A percentile compares a stretch with the other conserved stretches of the same genome.
Evolutionary conservation across 495 filamentous ascomycete species (phyloP).

Genomic region (Penicillium steckii): DNA sequence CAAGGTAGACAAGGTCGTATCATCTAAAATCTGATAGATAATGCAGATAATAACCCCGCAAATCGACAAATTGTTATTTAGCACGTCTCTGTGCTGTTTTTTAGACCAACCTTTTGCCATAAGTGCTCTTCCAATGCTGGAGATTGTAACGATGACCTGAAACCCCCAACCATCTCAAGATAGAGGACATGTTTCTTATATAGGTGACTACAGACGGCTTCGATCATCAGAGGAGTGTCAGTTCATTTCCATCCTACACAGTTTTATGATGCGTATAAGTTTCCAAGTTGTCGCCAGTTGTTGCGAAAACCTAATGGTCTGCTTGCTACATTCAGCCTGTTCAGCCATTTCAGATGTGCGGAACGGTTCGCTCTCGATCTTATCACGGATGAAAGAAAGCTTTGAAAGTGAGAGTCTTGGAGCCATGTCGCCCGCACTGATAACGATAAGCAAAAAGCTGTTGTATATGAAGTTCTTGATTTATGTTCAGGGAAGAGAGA

Average conservation of each 20-base stretch:
- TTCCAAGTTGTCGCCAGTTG: background rate
- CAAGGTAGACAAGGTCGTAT: background rate
- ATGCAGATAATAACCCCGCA: background rate
- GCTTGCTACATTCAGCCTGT: no score
- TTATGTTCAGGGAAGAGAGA: no score
- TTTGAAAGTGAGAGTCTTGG: no score
- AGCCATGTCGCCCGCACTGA: no score
- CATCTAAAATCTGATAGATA: background rate
- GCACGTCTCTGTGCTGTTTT: background rate
- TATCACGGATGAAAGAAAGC: no score
- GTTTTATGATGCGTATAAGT: background rate
- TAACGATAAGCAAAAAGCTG: no score
- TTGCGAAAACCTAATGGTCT: no score
- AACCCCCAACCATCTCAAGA: background rate
- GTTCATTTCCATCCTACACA: background rate
- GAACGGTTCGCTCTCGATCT: no score
- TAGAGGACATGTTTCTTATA: background rate
- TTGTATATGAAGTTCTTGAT: no score
- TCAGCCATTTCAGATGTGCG: no score
- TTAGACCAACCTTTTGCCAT: background rate
- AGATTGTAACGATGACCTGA: background rate
- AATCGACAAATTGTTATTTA: background rate
- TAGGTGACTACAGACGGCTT: background rate
- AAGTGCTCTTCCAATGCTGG: background rate
- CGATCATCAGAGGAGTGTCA: background rate